Conservation (phyloP, 495 filamentous ascomycete genomes). For the Penicillium parvum region DNA sequence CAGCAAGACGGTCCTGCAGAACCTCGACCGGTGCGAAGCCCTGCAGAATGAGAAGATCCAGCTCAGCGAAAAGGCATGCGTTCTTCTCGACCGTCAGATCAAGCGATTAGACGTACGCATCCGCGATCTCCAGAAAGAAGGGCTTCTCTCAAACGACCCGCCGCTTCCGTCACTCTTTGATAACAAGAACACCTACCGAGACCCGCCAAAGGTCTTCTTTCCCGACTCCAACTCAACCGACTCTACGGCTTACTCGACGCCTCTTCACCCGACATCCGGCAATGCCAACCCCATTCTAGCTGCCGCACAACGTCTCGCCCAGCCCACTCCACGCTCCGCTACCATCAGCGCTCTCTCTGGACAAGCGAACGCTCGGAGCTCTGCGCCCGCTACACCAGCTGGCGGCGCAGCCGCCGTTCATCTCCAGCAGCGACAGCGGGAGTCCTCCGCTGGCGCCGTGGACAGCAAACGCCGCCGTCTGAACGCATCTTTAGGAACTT, state of each 20-base stretch:
- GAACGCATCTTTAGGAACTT: conserved; percentile 57
- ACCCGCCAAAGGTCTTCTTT: conserved; percentile 51
- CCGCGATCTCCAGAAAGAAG: conserved; percentile 73
- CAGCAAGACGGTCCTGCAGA: conserved; percentile 62
- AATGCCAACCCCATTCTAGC: conserved; percentile 39
- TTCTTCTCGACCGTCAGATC: conserved; percentile 81
- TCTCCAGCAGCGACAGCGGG: conserved; percentile 61
- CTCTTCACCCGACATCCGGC: conserved; percentile 39
- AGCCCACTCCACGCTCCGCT: conserved; percentile 29
- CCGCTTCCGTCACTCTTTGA: conserved; percentile 74
- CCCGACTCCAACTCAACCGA: conserved; percentile 39
- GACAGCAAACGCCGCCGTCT: conserved; percentile 71
- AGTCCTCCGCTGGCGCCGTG: conserved; percentile 70
- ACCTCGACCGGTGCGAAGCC: conserved; percentile 64
- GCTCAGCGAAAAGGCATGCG: conserved; percentile 70
- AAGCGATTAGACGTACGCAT: conserved; percentile 84
- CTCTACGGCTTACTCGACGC: conserved; percentile 37
- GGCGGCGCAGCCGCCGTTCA: conserved; percentile 54
- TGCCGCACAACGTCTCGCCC: conserved; percentile 46
- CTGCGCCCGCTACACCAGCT: conserved; percentile 64
- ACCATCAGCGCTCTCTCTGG: conserved; percentile 21
- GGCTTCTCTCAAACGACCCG: conserved; percentile 71
- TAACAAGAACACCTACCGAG: conserved; percentile 52
- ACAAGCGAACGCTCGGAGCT: conserved; percentile 36
- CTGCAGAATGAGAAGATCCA: conserved; percentile 85